Base-by-base conservation (phyloP, 139 green algal genomes). In the Diplosphaera chodatii region DNA sequence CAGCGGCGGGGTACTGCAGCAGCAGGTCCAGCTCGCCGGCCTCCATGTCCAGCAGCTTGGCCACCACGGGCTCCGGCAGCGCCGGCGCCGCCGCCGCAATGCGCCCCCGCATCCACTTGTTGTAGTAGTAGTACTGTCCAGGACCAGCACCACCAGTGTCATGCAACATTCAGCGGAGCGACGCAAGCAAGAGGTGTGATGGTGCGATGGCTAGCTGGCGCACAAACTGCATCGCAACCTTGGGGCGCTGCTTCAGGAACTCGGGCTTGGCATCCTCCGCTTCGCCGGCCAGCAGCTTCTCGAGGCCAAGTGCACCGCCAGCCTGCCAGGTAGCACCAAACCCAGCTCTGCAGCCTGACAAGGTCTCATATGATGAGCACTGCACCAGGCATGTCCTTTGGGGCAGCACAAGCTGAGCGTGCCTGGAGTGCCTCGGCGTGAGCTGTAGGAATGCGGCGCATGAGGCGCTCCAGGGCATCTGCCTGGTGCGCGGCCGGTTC, bases 21-120 rank as follows among this genome's bases (percentile, higher is more conserved):
- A 93, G 37, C 3, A 94, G 71, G 70, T 94, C 85, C 69, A 94
- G 82, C 64, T 94, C 88, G 40, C 78, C 83, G 15, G 87, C 88
- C 31, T 92, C 85, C 63, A 86, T 74, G 0, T 78, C 74, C 69
- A 94, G 75, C 70, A 94, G 32, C 78, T 91, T 92, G 40, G 88
- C 80, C 80, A 91, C 77, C 6, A 94, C 88, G 1, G 80, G 76
- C 68, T 83, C 83, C 0, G 84, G 88, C 67, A 93, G 77, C 33
- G 63, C 74, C 13, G 80, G 79, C 30, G 77, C 79, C 31, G 75
- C 66, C 64, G 74, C 69, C 3, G 67, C 4, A 27, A 93, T 85
- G 27, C 88, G 79, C 74, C 82, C 74, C 55, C 68, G 74, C 88
- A 92, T 93, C 88, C 85, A 93, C 67, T 87, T 72, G 34, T 85